Conservation (phyloP, 352 stramenopile species). For the Phytophthora uliginosa region DNA sequence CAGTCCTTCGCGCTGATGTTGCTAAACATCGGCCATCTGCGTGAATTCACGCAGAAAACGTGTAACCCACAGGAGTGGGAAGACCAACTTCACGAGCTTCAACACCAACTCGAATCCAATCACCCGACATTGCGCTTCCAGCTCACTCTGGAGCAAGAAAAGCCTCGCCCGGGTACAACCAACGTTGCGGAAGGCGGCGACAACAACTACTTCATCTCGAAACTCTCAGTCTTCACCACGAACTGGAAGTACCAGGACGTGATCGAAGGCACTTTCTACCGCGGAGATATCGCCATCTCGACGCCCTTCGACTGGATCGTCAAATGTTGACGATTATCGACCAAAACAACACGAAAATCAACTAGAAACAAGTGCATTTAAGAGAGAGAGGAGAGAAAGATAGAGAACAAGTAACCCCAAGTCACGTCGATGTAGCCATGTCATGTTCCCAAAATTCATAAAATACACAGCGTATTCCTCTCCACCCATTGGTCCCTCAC, state of each 20-base stretch:
- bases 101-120: conserved; percentile 25
- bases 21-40: conserved; percentile 45
- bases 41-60: conserved; percentile 29
- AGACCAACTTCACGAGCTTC: conserved; percentile 32
- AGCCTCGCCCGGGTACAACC: conserved; percentile 26
- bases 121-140: conserved; percentile 52
- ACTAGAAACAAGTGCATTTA: conserved; percentile 6
- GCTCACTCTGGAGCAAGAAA: conserved; percentile 47
- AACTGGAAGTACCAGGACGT: conserved; percentile 49
- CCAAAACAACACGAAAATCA: not conserved
- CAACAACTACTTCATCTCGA: conserved; percentile 40
- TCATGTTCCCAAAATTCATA: not conserved
- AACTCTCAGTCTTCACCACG: conserved; percentile 54
- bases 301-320: conserved; percentile 43
- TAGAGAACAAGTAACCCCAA: not conserved
- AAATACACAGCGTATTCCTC: not conserved
- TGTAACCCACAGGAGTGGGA: conserved; percentile 37
- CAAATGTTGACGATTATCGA: conserved; percentile 21
- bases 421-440: conserved; percentile 10
- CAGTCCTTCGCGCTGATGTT: conserved; percentile 50
- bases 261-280: conserved; percentile 53
- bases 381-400: not conserved
- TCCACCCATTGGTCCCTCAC: not conserved
- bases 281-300: conserved; percentile 44
- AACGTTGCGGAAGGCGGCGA: conserved; percentile 12